phyloP scores from a whole-genome alignment of 768 basidiomycete genomes.

The Postia placenta region DNA sequence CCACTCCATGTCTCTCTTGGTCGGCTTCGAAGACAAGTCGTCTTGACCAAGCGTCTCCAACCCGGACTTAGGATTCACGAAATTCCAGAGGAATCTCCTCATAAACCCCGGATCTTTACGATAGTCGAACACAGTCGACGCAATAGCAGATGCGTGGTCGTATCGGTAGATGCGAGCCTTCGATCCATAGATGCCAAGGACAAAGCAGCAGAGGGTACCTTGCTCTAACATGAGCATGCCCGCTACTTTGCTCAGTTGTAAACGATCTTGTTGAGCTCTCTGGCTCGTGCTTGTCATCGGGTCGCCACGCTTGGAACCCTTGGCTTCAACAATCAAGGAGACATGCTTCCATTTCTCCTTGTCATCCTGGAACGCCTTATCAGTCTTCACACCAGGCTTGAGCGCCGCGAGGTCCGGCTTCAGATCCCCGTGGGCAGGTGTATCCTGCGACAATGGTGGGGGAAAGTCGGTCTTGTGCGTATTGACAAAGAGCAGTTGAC shows the following conservation, averaged over 20 bases:
- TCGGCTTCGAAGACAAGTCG: neutral
- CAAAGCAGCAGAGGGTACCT: conserved; percentile 5
- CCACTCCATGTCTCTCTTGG: neutral
- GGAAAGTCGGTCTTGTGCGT: neutral
- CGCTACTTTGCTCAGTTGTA: conserved; percentile 6
- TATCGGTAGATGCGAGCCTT: conserved; percentile 8
- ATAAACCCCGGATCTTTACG: neutral
- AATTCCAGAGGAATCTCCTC: conserved; percentile 11
- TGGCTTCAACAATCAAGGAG: neutral
- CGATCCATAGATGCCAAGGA: conserved; percentile 10
- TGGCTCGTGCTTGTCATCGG: neutral
- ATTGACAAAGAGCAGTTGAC: neutral
- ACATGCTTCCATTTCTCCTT: neutral
- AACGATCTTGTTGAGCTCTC: neutral
- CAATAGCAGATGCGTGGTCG: conserved; percentile 11
- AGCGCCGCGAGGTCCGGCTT: neutral
- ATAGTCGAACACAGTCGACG: neutral
- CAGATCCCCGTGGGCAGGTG: neutral
- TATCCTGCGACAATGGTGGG: neutral
- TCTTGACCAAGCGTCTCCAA: neutral
- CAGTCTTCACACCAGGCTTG: neutral
- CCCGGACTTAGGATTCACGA: conserved; percentile 3
- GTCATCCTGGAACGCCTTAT: neutral
- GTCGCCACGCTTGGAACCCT: neutral
- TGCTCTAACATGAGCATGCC: conserved; percentile 9